Evolutionary conservation across 2,329 filamentous ascomycete species (phyloP), one percentile per base, ranked within the genome.

Genomic region (Hypomyces perniciosus): DNA sequence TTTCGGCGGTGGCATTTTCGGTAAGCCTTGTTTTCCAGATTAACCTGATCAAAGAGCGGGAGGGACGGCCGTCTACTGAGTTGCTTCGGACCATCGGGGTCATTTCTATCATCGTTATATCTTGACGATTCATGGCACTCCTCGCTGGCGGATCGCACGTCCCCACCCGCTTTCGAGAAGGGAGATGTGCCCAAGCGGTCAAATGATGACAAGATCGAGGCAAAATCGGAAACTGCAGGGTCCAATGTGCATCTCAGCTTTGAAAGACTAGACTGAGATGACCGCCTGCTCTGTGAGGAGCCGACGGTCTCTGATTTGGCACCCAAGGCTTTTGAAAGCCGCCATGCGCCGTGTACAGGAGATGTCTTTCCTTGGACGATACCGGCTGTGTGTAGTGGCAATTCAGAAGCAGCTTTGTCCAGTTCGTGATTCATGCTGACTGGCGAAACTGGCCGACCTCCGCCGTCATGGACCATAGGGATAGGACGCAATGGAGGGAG

Each of bases 191-290:
- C 57, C n/a, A 64, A 52, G 3, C 53, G 59, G 27, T 66, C 60
- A 41, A 65, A 60, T 2, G 60, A 62, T 8, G 60, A 59, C n/a
- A 63, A 56, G 7, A 63, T 43, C 20, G 64, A 62, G n/a, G 61
- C 59, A 48, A 62, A 57, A 13, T 68, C 63, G 5, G 60, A 56
- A 20, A 63, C 44, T 1, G 55, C 52, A 27, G 61, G 61, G 28
- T 62, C 61, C 5, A 64, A 35, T 1, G 55, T 52, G 39, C 46
- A 56, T 27, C 40, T 44, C 34, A 55, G 29, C 28, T 51, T 57
- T 6, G 49, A 38, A 8, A 55, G 27, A 31, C 54, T 55, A 10
- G 44, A 42, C 13, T 54, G 50, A 5, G 54, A 58, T 8, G 52
- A 41, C 39, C 49, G 43, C 27, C 48, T 50, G 8, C 45, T 41